phyloP scores from a whole-genome alignment of 345 rosid genomes.

The Turnera subulata region DNA sequence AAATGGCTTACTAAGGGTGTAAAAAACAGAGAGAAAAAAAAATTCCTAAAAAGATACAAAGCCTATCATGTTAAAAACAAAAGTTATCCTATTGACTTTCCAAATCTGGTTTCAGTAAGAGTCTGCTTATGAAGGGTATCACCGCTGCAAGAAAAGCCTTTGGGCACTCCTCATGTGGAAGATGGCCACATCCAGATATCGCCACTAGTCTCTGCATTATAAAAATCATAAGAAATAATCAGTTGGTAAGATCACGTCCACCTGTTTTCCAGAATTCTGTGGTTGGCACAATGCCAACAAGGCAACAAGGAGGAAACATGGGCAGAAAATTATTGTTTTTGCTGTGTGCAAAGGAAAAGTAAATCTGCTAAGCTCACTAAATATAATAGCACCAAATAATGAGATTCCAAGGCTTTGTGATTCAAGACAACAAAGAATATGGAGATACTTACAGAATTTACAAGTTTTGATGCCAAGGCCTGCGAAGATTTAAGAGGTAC shows the following conservation, averaged over 20 bases:
- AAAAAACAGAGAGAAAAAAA: not conserved
- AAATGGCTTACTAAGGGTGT: constrained; percentile 11
- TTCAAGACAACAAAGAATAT: too few species aligned
- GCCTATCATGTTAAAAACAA: constrained; percentile 19
- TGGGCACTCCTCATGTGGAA: constrained; percentile 98
- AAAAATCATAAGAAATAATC: constrained; percentile 2
- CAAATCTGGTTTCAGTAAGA: constrained; percentile 44
- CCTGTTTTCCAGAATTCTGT: too few species aligned
- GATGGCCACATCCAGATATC: constrained; percentile 94
- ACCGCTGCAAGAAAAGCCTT: constrained; percentile 84
- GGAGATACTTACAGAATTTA: constrained; percentile 74
- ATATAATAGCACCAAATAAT: too few species aligned
- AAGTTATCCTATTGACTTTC: constrained; percentile 40
- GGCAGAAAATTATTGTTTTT: too few species aligned
- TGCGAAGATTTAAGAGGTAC: constrained; percentile 79
- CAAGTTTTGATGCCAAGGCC: constrained; percentile 76
- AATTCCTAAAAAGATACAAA: constrained; percentile 22
- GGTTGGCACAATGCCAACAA: too few species aligned
- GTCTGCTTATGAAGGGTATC: constrained; percentile 69
- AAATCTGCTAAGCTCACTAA: too few species aligned
- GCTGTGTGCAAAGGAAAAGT: too few species aligned
- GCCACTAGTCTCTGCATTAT: constrained; percentile 83
- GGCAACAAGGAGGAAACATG: not conserved
- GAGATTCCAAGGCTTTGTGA: too few species aligned
- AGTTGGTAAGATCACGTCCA: too few species aligned